phyloP scores from a whole-genome alignment of 345 rosid genomes.

The Trapa incisa region DNA sequence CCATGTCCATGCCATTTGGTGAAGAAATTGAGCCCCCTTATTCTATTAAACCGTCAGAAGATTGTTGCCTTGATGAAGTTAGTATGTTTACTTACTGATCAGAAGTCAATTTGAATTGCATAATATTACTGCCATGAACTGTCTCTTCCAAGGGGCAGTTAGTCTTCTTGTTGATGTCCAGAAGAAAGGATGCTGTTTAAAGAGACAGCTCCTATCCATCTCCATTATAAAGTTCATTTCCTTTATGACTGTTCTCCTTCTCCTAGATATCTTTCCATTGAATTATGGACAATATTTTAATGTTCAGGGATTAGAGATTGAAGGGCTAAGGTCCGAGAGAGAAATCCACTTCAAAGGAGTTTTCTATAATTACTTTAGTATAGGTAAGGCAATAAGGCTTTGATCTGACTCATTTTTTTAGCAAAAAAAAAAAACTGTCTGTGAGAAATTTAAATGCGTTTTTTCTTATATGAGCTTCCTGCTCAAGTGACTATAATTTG shows the following conservation, averaged over 20 bases:
- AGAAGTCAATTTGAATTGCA: background rate
- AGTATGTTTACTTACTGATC: background rate
- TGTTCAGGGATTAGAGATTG: constrained; percentile 48
- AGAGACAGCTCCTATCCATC: too few species aligned
- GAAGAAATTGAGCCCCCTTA: constrained; percentile 59
- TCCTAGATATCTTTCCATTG: background rate
- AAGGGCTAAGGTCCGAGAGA: constrained; percentile 49
- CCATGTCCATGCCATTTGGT: constrained; percentile 59
- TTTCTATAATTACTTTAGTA: constrained; percentile 87
- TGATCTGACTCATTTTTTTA: background rate
- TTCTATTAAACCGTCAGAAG: constrained; percentile 54
- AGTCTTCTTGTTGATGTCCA: too few species aligned
- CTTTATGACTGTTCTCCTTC: background rate
- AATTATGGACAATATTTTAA: background rate
- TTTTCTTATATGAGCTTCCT: background rate
- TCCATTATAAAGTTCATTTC: background rate
- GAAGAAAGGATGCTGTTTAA: too few species aligned
- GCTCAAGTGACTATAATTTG: background rate
- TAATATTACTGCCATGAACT: too few species aligned
- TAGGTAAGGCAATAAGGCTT: constrained; percentile 36
- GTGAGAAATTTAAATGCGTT: background rate
- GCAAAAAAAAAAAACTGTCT: too few species aligned
- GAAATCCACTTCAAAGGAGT: constrained; percentile 60
- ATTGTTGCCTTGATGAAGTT: constrained; percentile 52
- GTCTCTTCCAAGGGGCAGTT: too few species aligned